Evolutionary conservation across 225 moss, liverwort and hornwort genomes (phyloP).

Genomic region (Rhytidiadelphus loreus): DNA sequence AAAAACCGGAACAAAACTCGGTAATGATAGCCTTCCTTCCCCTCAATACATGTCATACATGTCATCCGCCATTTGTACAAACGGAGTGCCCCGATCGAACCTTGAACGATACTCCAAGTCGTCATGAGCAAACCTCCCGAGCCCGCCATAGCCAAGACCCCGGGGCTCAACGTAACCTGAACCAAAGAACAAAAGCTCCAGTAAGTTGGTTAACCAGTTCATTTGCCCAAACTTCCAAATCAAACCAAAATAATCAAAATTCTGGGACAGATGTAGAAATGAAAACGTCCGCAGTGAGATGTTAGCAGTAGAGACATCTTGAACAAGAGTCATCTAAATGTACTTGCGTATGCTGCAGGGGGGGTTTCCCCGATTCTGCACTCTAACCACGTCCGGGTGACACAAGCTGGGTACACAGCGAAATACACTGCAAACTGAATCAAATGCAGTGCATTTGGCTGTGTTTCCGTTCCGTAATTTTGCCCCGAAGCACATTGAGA

Average conservation of each 20-base stretch:
- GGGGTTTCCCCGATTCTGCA: neutral
- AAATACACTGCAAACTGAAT: neutral
- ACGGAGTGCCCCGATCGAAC: slow-evolving; percentile 19
- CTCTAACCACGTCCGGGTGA: neutral
- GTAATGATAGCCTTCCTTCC: neutral
- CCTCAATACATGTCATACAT: neutral
- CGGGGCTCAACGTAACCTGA: slow-evolving; percentile 26
- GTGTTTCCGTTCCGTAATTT: neutral
- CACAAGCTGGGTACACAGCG: neutral
- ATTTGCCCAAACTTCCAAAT: neutral
- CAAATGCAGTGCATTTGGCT: too few species aligned
- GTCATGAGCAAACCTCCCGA: slow-evolving; percentile 1
- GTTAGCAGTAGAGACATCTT: neutral
- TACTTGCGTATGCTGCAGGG: neutral
- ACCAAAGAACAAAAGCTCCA: neutral
- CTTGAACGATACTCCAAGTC: slow-evolving; percentile 11
- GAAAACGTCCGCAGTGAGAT: neutral
- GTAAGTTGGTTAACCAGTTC: too few species aligned
- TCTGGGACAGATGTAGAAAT: too few species aligned
- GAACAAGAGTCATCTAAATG: neutral
- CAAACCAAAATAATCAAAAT: neutral
- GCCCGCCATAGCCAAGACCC: neutral
- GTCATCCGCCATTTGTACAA: neutral
- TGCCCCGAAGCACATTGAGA: neutral
- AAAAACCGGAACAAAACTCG: neutral